phyloP scores from a whole-genome alignment of 225 moss, liverwort and hornwort genomes.

The Antitrichia curtipendula region DNA sequence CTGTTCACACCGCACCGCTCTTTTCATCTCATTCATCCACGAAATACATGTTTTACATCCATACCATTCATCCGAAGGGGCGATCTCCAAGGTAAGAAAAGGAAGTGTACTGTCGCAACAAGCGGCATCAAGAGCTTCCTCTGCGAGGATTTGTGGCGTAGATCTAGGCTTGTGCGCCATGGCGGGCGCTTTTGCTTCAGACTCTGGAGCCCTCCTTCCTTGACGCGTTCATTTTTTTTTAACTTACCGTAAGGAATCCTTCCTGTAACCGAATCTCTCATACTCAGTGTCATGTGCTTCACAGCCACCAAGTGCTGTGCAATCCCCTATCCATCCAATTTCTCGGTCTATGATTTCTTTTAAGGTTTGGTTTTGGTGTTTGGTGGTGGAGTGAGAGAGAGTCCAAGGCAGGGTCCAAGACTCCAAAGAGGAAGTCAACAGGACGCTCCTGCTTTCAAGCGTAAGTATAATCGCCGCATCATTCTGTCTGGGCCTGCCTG shows the following conservation, averaged over 20 bases:
- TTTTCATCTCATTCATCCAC: neutral
- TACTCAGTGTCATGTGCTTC: neutral
- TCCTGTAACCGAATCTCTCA: neutral
- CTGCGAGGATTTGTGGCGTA: neutral
- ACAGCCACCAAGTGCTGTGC: neutral
- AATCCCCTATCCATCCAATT: neutral
- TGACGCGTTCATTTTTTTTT: neutral
- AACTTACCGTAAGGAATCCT: neutral
- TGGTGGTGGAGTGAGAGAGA: neutral
- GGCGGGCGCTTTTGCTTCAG: neutral
- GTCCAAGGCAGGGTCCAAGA: neutral
- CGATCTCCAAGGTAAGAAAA: neutral
- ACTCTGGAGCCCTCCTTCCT: neutral
- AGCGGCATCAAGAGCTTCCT: neutral
- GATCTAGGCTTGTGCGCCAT: slow-evolving; percentile 5
- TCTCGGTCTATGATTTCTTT: neutral
- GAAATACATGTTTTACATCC: neutral
- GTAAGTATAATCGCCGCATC: slow-evolving; percentile 9
- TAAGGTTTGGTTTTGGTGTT: neutral
- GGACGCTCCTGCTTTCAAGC: slow-evolving; percentile 10
- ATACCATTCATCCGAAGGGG: neutral
- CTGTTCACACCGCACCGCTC: neutral
- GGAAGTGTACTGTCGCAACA: neutral
- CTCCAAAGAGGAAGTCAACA: slow-evolving; percentile 8
- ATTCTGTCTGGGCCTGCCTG: neutral